Evolutionary conservation across 192 early-diverging fungal genomes (phyloP), one percentile per base, ranked within the genome.

Genomic region (Backusella tarrabulga): DNA sequence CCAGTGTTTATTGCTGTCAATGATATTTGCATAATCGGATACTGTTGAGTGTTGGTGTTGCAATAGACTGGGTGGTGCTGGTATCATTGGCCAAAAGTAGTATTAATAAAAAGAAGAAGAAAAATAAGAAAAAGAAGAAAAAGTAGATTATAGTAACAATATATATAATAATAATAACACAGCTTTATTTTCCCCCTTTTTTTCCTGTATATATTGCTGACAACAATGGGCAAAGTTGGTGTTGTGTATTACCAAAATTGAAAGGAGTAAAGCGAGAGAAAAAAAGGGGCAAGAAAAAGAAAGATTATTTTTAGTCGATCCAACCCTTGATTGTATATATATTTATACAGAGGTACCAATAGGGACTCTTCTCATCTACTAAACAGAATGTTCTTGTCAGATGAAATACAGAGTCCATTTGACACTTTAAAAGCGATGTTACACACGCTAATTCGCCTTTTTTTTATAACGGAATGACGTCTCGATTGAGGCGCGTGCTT

Each of bases 1-100:
- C 78, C 78, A 79, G 6, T 74, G 67, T 46, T 54, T 40, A 60
- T 50, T 46, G 12, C 9, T 26, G 11, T 63, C 56, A 29, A 63
- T 26, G 56, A 63, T 63, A 4, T 63, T 29, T 63, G 56, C 56
- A 63, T 63, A 63, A 26, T 63, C 56, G 11, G 56, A 63, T 14
- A 63, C 23, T 29, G 56, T 63, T 29, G 56, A 63, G 23, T 63
- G 56, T 63, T 29, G 56, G 12, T 63, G 23, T 29, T 63, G 23
- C 23, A 63, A 29, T 11, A 63, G 26, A 63, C 21, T 63, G 23
- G 56, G 56, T 26, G 56, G 56, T 14, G 56, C 15, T 26, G 56
- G 8, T 29, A 63, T 14, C 23, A 29, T 63, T 21, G 15, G 46
- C 9, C 2, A 29, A 63, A 5, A 8, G 2, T 21, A 21, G n/a